Percentiles rank a stretch among this genome's conserved stretches.
phyloP scores from a whole-genome alignment of 768 basidiomycete genomes.

The Melanogaster broomeanus region DNA sequence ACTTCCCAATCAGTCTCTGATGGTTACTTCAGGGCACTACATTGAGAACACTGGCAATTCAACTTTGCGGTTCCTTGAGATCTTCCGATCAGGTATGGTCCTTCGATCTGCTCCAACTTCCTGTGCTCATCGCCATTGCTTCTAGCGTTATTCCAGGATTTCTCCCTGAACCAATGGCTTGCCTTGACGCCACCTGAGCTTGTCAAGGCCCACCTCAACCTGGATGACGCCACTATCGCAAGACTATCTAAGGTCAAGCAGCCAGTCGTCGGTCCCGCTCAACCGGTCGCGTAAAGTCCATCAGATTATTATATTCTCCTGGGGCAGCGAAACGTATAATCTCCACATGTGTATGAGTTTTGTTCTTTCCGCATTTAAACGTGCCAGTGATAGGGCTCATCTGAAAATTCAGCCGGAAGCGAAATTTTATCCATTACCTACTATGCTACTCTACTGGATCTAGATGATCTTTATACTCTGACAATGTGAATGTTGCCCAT shows the following conservation, averaged over 20 bases:
- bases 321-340: neutral
- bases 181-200: conserved; percentile 58
- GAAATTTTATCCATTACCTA: conserved; percentile 1
- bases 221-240: conserved; percentile 52
- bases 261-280: conserved; percentile 41
- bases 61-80: conserved; percentile 59
- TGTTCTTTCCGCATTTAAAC: neutral
- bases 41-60: conserved; percentile 66
- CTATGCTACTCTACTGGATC: neutral
- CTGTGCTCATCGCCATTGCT: neutral
- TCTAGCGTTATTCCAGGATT: conserved; percentile 52
- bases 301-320: neutral
- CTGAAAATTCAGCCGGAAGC: neutral
- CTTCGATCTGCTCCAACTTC: neutral
- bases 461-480: neutral
- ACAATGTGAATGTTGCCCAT: conserved; percentile 1
- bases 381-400: neutral
- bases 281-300: neutral
- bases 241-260: conserved; percentile 54
- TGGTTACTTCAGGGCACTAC: conserved; percentile 51
- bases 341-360: conserved; percentile 16
- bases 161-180: conserved; percentile 63
- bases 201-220: conserved; percentile 60
- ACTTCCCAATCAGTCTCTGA: neutral
- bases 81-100: conserved; percentile 53